These are phyloP conservation scores for Effrenium voratum DNA, from an alignment of 73 alveolate species.

Conservation along the genomic window DNA sequence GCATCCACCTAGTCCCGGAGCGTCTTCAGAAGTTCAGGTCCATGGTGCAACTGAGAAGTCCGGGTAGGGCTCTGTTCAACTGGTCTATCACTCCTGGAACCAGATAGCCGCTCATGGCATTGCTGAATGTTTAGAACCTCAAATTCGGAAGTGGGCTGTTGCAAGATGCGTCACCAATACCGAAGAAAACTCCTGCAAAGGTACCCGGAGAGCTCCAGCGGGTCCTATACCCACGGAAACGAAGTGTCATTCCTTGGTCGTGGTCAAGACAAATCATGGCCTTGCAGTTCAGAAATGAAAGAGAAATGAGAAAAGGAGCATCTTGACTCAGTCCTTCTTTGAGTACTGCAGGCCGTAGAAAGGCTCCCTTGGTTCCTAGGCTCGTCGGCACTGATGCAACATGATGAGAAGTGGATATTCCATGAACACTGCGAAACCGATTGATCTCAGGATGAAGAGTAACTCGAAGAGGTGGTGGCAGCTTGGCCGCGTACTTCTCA, in stretches of 20 bases:
- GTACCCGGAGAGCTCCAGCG: neutral
- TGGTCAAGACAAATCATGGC: neutral
- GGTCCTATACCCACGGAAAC: neutral
- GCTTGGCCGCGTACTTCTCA: neutral
- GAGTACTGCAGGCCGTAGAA: neutral
- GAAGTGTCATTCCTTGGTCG: neutral
- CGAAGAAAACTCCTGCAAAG: neutral
- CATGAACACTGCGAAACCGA: constrained; percentile 8
- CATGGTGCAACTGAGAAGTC: neutral
- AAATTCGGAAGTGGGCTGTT: neutral
- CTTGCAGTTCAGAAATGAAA: neutral
- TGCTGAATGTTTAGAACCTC: neutral
- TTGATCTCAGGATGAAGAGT: neutral
- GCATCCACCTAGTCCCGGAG: neutral
- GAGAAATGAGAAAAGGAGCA: neutral
- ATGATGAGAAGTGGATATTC: neutral
- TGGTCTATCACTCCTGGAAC: no score
- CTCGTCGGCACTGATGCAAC: neutral
- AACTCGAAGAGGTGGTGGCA: neutral
- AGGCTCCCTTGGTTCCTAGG: neutral
- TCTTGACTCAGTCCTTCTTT: neutral
- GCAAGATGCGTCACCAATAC: neutral
- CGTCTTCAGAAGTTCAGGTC: neutral
- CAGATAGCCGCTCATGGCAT: neutral
- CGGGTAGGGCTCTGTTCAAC: neutral